Base-by-base conservation (phyloP, 306 rosid species). In the Astragalus glycyphyllos region DNA sequence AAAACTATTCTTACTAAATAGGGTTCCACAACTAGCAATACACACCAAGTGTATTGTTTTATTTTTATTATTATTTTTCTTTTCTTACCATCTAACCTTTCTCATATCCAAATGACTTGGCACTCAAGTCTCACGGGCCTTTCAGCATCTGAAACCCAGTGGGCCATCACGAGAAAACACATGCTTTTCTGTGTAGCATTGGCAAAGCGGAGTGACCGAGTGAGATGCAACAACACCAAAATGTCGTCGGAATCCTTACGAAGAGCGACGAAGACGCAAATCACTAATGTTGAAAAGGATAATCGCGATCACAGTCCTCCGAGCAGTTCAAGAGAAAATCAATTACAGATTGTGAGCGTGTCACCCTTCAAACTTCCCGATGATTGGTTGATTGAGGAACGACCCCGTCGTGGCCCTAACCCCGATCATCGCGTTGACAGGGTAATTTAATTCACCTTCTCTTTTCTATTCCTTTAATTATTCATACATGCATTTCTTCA, bases 341-440 rank as follows among this genome's bases (percentile, higher is more conserved):
- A 77, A 26, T 45, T 74, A 65, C 82, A 81, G 64, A 50, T 55
- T 37, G 41, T 31, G 11, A 13, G 34, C 51, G 6, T 26, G 4
- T 14, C 71, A 12, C 51, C 76, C 14, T 81, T 85, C 74, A 42
- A 0, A 0, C 80, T 90, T 63, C 89, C 93, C 17, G 58, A 64
- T 45, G 88, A 49, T 54, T 90, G 96, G 93, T 0, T 63, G 0
- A 81, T 84, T 0, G 86, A 84, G 59, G 61, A 61, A 54, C 77
- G 10, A 11, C 88, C 69, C 23, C 91, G 91, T 72, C 9, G 0
- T 9, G 3, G 31, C 31, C 8, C 17, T 13, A n/a, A 47, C 8
- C 61, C 68, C 15, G 1, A 62, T 26, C 31, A 26, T 15, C 68
- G 7, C 1, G 20, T 84, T 5, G 91, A 87, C 60, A 82, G 6